Evolutionary conservation across 2,329 filamentous ascomycete species (phyloP).

Genomic region (Colletotrichum navitas): DNA sequence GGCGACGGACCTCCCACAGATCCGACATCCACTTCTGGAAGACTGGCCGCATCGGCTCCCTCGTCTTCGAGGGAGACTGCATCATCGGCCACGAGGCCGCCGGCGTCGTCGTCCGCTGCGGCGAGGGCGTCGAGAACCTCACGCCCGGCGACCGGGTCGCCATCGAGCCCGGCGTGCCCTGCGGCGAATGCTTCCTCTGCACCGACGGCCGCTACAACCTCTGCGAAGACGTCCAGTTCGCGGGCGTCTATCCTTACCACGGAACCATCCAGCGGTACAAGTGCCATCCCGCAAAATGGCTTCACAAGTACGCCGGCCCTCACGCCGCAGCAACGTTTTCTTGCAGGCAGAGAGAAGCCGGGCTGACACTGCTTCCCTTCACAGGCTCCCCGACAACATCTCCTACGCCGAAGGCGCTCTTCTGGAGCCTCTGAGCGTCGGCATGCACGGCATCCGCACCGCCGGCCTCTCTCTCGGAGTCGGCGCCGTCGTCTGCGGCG

Average conservation of each 20-base stretch:
- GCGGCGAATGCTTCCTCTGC: constrained; percentile 71
- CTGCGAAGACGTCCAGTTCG: constrained; percentile 71
- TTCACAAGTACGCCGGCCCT: constrained; percentile 59
- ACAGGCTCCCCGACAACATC: constrained; percentile 65
- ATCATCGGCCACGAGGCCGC: constrained; percentile 76
- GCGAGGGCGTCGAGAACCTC: constrained; percentile 65
- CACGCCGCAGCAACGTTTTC: neutral
- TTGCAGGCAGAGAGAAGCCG: no score
- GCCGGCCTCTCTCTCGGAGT: constrained; percentile 67
- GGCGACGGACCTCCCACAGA: constrained; percentile 47
- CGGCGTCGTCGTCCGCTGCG: constrained; percentile 69
- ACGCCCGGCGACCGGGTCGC: constrained; percentile 74
- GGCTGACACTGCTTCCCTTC: constrained; percentile 19
- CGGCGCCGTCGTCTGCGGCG: constrained; percentile 69
- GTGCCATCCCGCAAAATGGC: constrained; percentile 70
- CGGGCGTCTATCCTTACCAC: constrained; percentile 71
- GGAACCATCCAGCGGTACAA: constrained; percentile 74
- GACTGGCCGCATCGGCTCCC: constrained; percentile 70
- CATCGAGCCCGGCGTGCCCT: constrained; percentile 75
- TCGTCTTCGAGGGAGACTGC: constrained; percentile 72
- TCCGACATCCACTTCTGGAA: constrained; percentile 80
- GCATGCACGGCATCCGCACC: constrained; percentile 69
- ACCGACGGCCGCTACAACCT: constrained; percentile 72
- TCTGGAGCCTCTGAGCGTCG: constrained; percentile 74
- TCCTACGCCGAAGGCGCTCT: constrained; percentile 71